phyloP scores from a whole-genome alignment of 768 basidiomycete species.

The Phlebiopsis flavidoalba region DNA sequence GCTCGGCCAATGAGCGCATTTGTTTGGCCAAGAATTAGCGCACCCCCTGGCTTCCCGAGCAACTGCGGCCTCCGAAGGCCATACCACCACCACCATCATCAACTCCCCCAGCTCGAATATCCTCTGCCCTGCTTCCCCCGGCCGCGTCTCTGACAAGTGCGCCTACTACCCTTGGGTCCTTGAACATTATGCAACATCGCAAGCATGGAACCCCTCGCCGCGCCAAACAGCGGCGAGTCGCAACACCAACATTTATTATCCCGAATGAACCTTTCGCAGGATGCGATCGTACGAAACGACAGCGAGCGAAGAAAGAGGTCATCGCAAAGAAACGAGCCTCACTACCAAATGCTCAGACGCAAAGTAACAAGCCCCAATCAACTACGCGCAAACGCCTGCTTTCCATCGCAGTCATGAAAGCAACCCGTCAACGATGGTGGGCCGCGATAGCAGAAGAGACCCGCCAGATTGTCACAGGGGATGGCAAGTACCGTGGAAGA shows the following conservation, averaged over 20 bases:
- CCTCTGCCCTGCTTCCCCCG: no score
- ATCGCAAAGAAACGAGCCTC: neutral
- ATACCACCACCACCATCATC: no score
- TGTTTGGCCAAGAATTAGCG: no score
- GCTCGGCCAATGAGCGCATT: no score
- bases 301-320: conserved; percentile 6
- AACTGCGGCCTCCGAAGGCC: no score
- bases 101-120: no score
- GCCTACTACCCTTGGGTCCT: no score
- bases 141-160: no score
- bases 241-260: neutral
- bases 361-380: neutral
- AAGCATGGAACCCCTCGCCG: neutral
- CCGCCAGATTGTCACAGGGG: conserved; percentile 31
- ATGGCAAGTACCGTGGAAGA: conserved; percentile 37
- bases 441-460: conserved; percentile 32
- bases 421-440: conserved; percentile 22
- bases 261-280: neutral
- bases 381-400: neutral
- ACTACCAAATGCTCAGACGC: neutral
- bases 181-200: neutral
- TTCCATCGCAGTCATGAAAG: neutral
- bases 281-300: conserved; percentile 3
- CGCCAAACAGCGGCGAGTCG: neutral
- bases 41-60: no score